These are phyloP conservation scores for Pascua sp. DNA, from an alignment of 1,284 basidiomycete genomes.

Conservation along the genomic window DNA sequence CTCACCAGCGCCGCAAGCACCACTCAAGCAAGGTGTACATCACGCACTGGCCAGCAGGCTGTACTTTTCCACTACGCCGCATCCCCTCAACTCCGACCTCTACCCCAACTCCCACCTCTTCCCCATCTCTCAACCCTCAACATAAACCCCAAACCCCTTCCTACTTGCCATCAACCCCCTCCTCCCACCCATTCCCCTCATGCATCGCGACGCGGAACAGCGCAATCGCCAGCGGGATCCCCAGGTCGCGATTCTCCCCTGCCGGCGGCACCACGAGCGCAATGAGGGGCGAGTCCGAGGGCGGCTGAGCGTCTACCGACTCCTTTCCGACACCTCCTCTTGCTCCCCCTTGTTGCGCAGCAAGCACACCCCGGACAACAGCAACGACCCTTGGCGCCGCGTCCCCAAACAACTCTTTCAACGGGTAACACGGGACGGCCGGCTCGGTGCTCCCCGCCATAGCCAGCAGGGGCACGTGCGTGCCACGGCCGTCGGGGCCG, in stretches of 20 bases:
- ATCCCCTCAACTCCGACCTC: too few relatives aligned
- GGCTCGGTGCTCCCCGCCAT: slow-evolving; percentile 8
- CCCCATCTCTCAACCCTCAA: too few relatives aligned
- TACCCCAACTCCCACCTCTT: too few relatives aligned
- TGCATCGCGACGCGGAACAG: slow-evolving; percentile 17
- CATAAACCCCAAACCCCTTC: too few relatives aligned
- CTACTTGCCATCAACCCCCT: too few relatives aligned
- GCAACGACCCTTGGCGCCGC: slow-evolving; percentile 2
- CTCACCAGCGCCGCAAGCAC: too few relatives aligned
- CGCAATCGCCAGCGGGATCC: slow-evolving; percentile 10
- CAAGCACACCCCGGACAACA: slow-evolving; percentile 5
- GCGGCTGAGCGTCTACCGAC: background rate
- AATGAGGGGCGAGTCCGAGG: slow-evolving; percentile 6
- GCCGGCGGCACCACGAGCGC: slow-evolving; percentile 12
- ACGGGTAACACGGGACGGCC: slow-evolving; percentile 17
- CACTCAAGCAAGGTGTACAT: too few relatives aligned
- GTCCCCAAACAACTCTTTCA: slow-evolving; percentile 10
- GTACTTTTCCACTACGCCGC: too few relatives aligned
- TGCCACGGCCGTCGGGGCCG: slow-evolving; percentile 10
- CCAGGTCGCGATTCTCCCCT: slow-evolving; percentile 12
- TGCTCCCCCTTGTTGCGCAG: slow-evolving; percentile 5
- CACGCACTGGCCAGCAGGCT: too few relatives aligned
- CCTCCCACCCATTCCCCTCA: slow-evolving; percentile 17
- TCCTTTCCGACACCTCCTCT: background rate
- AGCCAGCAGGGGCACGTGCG: slow-evolving; percentile 18